A percentile compares a stretch with the other conserved stretches of the same genome.
These are phyloP conservation scores for Boletellus ananiceps DNA, from an alignment of 768 basidiomycete genomes.

Conservation along the genomic window DNA sequence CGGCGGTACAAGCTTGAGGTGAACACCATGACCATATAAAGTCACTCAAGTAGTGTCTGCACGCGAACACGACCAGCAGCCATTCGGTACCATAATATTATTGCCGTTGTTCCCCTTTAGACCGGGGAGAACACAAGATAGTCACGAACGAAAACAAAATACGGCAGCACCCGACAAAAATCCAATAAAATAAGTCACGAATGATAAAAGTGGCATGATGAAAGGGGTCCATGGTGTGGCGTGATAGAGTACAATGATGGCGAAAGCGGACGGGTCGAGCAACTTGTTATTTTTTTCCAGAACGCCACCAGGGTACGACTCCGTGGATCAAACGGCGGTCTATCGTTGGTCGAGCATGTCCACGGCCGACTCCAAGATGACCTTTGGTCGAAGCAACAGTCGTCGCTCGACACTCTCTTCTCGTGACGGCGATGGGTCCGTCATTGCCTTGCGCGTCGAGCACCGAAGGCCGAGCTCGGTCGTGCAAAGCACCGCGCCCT, in stretches of 20 bases:
- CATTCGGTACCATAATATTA: too few relatives aligned
- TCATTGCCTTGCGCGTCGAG: constrained; percentile 41
- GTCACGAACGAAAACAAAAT: constrained; percentile 1
- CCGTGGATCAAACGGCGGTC: neutral
- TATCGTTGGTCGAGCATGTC: constrained; percentile 41
- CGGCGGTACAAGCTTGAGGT: too few relatives aligned
- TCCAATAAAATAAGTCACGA: constrained; percentile 5
- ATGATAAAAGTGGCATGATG: constrained; percentile 10
- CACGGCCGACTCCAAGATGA: constrained; percentile 68
- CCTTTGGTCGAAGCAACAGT: constrained; percentile 65
- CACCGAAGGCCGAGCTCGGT: constrained; percentile 71
- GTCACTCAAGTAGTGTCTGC: too few relatives aligned
- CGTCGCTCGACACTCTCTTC: constrained; percentile 52
- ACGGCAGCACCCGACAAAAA: constrained; percentile 1
- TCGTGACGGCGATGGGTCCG: constrained; percentile 25
- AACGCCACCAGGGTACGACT: neutral
- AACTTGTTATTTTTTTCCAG: neutral
- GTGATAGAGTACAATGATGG: constrained; percentile 15
- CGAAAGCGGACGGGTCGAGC: neutral
- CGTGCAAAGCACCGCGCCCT: constrained; percentile 56
- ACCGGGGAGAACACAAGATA: neutral
- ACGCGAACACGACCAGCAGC: too few relatives aligned
- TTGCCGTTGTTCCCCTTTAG: too few relatives aligned
- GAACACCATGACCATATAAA: too few relatives aligned
- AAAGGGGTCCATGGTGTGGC: constrained; percentile 8